A percentile compares a stretch with the other conserved stretches of the same genome.
phyloP scores from a whole-genome alignment of 805 yeast genomes.

The Nakazawaea ambrosiae region DNA sequence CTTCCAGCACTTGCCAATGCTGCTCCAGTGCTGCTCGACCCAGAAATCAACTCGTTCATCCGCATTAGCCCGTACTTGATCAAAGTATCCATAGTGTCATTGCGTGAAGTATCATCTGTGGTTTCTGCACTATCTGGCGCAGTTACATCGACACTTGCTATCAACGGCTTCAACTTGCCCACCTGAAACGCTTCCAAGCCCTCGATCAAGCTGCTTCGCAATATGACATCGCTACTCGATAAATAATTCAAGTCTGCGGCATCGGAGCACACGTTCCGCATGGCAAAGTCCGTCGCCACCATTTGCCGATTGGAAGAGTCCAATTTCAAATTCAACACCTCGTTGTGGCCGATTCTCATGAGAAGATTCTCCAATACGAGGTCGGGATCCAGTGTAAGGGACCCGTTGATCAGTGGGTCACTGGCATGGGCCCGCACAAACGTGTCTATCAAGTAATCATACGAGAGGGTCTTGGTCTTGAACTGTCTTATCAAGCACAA shows the following conservation, averaged over 20 bases:
- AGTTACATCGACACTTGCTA: neutral
- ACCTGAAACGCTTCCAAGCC: neutral
- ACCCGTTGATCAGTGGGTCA: too few species aligned
- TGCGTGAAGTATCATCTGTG: too few species aligned
- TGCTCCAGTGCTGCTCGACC: too few species aligned
- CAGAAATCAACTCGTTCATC: too few species aligned
- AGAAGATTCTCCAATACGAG: constrained; percentile 3
- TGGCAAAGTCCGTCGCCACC: neutral
- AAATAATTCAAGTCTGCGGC: neutral
- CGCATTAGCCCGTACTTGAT: too few species aligned
- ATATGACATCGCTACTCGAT: neutral
- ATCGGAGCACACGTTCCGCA: neutral
- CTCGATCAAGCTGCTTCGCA: neutral
- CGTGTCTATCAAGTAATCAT: neutral
- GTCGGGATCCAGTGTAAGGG: too few species aligned
- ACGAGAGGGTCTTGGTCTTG: neutral
- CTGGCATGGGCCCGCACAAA: neutral
- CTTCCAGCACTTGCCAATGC: too few species aligned
- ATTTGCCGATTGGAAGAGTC: neutral
- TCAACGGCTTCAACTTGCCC: neutral
- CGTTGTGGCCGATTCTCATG: neutral
- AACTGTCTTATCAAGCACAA: neutral
- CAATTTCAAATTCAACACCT: neutral
- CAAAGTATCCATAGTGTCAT: too few species aligned
- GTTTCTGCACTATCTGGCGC: too few species aligned